Evolutionary conservation across 2,329 filamentous ascomycete species (phyloP).

Genomic region (Neofusicoccum umdonicola): DNA sequence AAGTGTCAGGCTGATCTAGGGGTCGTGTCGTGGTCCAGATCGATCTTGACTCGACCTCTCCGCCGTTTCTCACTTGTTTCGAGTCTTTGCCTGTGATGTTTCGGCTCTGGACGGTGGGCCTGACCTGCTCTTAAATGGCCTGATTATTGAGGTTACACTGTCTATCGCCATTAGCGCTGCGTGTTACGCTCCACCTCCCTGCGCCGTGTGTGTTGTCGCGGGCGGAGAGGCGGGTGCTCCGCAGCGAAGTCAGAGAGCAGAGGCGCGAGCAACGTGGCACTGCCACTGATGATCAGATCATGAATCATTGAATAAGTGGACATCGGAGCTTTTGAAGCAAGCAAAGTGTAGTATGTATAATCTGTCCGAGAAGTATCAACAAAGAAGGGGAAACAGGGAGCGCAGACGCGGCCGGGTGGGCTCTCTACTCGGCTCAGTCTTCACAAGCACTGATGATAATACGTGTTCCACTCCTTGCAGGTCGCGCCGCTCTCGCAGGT

Average conservation of each 20-base stretch:
- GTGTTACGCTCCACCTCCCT: background rate
- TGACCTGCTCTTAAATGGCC: background rate
- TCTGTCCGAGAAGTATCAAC: slow-evolving; percentile 3
- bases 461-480: slow-evolving; percentile 37
- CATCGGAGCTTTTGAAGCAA: background rate
- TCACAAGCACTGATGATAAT: slow-evolving; percentile 40
- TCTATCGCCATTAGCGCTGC: too few relatives aligned
- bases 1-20: background rate
- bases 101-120: background rate
- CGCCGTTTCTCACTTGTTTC: background rate
- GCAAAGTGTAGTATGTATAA: background rate
- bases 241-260: background rate
- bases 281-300: too few relatives aligned
- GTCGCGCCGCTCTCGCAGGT: slow-evolving; percentile 33
- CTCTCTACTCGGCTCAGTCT: background rate
- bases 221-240: background rate
- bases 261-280: background rate
- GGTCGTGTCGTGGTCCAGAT: background rate
- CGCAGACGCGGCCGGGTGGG: background rate
- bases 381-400: background rate
- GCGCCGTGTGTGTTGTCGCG: background rate
- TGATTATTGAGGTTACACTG: background rate
- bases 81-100: background rate
- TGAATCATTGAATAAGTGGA: background rate
- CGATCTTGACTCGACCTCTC: background rate